phyloP scores from a whole-genome alignment of 2,329 filamentous ascomycete species.

The Nemania sp. region DNA sequence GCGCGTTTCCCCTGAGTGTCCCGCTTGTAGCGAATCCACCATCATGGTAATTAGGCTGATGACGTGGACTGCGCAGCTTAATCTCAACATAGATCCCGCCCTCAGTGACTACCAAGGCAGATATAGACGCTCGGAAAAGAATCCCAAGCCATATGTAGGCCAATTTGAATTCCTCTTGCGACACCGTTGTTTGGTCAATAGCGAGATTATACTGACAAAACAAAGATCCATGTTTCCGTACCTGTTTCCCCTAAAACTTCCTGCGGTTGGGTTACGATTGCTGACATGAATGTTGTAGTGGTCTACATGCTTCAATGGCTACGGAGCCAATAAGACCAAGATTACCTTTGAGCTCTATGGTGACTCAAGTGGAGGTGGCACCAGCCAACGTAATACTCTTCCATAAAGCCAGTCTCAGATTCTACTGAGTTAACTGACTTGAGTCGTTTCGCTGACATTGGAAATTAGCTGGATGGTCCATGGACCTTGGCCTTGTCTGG shows the following conservation, averaged over 20 bases:
- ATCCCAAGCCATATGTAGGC: constrained; percentile 23
- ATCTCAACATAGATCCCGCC: constrained; percentile 22
- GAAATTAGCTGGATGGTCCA: constrained; percentile 27
- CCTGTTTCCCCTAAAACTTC: neutral
- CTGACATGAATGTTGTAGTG: constrained; percentile 19
- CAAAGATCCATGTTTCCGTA: too few species aligned
- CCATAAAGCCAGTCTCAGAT: neutral
- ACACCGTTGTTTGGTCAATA: neutral
- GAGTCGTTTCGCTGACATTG: neutral
- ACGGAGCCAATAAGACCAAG: constrained; percentile 24
- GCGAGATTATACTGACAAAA: neutral
- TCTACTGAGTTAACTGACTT: neutral
- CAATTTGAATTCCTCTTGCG: neutral
- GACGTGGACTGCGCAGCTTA: constrained; percentile 5
- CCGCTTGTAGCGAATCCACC: neutral
- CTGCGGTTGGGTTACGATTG: neutral
- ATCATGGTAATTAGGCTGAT: neutral
- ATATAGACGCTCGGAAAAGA: constrained; percentile 19
- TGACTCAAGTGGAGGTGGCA: constrained; percentile 17
- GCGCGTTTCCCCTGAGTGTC: neutral
- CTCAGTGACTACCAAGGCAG: constrained; percentile 22
- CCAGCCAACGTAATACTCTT: constrained; percentile 19
- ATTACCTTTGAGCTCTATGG: constrained; percentile 17
- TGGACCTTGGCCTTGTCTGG: constrained; percentile 31
- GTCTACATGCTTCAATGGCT: constrained; percentile 28